A percentile compares a stretch with the other conserved stretches of the same genome.
Conservation (phyloP, 2,329 filamentous ascomycete genomes). For the Fusarium sp. region DNA sequence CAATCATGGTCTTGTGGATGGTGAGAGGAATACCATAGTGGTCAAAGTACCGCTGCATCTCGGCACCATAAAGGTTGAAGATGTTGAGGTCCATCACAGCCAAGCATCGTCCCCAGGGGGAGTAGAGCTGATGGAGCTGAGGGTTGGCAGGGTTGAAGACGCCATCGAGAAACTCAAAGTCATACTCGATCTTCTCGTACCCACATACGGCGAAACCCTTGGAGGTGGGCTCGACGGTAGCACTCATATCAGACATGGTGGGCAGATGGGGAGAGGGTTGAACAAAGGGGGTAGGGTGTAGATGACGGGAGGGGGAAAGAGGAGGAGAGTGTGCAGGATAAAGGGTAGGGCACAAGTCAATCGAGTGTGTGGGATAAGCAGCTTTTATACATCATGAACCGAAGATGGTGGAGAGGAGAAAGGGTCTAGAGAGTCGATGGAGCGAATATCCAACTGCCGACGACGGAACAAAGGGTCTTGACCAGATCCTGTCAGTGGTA, state of each 20-base stretch:
- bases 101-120: constrained; percentile 70
- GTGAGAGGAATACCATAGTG: constrained; percentile 69
- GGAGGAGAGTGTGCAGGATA: constrained; percentile 20
- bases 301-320: background rate
- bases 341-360: background rate
- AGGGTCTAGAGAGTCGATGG: background rate
- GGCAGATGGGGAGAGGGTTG: constrained; percentile 2
- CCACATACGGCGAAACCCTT: constrained; percentile 75
- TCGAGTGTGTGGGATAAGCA: constrained; percentile 9
- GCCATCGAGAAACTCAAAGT: constrained; percentile 76
- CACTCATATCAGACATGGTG: constrained; percentile 75
- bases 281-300: constrained; percentile 8
- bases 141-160: constrained; percentile 69
- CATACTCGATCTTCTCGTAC: constrained; percentile 80
- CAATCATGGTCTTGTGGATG: constrained; percentile 77
- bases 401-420: background rate
- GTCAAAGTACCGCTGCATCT: constrained; percentile 73
- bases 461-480: constrained; percentile 3
- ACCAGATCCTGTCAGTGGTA: constrained; percentile 14
- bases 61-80: constrained; percentile 70
- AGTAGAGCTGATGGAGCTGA: constrained; percentile 71
- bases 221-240: constrained; percentile 69
- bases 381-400: constrained; percentile 24
- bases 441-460: constrained; percentile 22
- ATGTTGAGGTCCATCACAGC: constrained; percentile 78